Evolutionary conservation across 768 basidiomycete species (phyloP).

Genomic region (Tylopilus balloui): DNA sequence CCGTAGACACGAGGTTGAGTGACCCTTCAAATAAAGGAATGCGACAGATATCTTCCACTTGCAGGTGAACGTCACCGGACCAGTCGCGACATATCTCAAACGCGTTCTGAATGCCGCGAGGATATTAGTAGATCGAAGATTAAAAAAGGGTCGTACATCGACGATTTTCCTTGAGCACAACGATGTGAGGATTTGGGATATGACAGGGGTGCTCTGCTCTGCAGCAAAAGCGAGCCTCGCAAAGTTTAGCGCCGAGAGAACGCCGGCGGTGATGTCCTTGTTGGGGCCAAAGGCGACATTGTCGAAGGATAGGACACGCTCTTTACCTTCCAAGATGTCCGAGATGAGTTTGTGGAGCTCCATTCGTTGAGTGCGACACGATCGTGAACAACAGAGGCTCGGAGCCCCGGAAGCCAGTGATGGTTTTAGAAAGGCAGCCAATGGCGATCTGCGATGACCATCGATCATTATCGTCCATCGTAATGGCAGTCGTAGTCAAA

Average conservation of each 20-base stretch:
- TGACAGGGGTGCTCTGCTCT: background rate
- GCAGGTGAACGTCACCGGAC: constrained; percentile 41
- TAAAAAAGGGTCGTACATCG: constrained; percentile 12
- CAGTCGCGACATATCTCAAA: constrained; percentile 47
- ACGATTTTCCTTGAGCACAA: constrained; percentile 15
- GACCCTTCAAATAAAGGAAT: constrained; percentile 45
- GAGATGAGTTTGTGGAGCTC: constrained; percentile 12
- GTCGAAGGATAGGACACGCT: constrained; percentile 38
- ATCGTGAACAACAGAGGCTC: too few species aligned
- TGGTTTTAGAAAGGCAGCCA: constrained; percentile 3
- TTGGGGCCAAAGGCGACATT: constrained; percentile 38
- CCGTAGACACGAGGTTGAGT: constrained; percentile 33
- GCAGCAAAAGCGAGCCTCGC: constrained; percentile 41
- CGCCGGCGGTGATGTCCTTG: constrained; percentile 39
- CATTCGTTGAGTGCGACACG: constrained; percentile 6
- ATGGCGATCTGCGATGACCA: constrained; percentile 6
- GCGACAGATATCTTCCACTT: constrained; percentile 46
- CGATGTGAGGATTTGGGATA: constrained; percentile 10
- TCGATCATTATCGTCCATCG: background rate
- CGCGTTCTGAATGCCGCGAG: constrained; percentile 39
- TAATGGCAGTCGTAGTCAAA: background rate
- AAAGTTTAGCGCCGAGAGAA: constrained; percentile 58
- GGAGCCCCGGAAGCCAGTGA: too few species aligned
- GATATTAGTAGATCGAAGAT: background rate
- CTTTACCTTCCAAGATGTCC: constrained; percentile 26